Conservation (phyloP, 106 monocot species). For the Dendrobium huoshanense region DNA sequence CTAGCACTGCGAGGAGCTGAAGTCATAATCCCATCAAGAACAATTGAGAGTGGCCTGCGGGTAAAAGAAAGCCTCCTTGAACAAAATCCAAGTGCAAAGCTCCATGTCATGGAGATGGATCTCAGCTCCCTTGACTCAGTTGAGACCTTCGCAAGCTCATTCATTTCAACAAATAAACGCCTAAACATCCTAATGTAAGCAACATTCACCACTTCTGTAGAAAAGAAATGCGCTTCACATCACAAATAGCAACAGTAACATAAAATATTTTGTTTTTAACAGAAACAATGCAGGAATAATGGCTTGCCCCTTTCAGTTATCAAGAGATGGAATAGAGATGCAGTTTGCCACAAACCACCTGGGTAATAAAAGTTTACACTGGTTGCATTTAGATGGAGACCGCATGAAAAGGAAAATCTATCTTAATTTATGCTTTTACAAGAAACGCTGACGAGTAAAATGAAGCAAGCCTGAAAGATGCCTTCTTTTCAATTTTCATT, state of each 20-base stretch:
- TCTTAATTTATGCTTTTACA: not conserved
- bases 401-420: not conserved
- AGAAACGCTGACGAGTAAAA: not conserved
- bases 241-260: not conserved
- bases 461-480: not conserved
- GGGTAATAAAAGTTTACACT: slow-evolving; percentile 26
- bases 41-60: slow-evolving; percentile 48
- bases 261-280: not conserved
- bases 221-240: not conserved
- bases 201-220: not conserved
- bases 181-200: slow-evolving; percentile 83
- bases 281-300: slow-evolving; percentile 41
- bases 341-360: slow-evolving; percentile 91
- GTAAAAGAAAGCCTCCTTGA: slow-evolving; percentile 58
- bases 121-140: slow-evolving; percentile 76
- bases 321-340: slow-evolving; percentile 69
- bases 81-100: slow-evolving; percentile 47
- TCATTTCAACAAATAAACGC: slow-evolving; percentile 46
- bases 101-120: slow-evolving; percentile 83
- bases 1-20: slow-evolving; percentile 63
- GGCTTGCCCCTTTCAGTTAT: slow-evolving; percentile 66
- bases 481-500: not conserved
- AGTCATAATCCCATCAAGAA: slow-evolving; percentile 60
- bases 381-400: not conserved
- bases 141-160: slow-evolving; percentile 45